Base-by-base conservation (phyloP, 441 rosid species). In the Pelargonium fulgidum region DNA sequence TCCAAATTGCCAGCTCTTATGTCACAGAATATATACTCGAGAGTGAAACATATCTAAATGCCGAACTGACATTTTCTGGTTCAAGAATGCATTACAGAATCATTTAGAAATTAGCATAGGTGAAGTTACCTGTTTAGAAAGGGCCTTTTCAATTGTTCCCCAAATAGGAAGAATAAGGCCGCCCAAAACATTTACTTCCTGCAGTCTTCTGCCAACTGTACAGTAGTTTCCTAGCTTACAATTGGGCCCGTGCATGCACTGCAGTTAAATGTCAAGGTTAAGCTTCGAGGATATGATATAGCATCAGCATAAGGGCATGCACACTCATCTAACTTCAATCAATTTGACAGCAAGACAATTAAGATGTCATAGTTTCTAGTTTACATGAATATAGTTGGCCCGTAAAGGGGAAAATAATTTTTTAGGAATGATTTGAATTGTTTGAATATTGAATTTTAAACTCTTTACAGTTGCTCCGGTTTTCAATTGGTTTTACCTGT, bases 181-280 rank as follows among this genome's bases (percentile, higher is more conserved):
- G 68, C 99, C 99, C 78, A 94, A 84, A 78, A 94, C 90, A 68
- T 89, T 89, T 44, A 94, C 97, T 89, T 92, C 98, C 70, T 94
- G 99, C 71, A 85, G 75, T 81, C 99, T 84, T 81, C 94, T 76
- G 26, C 99, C 99, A 72, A 94, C 98, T 0, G 99, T 92, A 82
- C 99, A 94, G 77, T 77, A 94, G 76, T 77, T 88, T 17, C 90
- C 93, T 4, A 94, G 82, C 82, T 90, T 92, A 82, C 99, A 92
- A 67, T 94, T 94, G 48, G 91, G 96, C 26, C 99, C 99, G 74
- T 94, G 99, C 99, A 94, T 94, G 80, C 99, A 94, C 98, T 94
- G 89, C 83, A 79, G 61, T 64, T 68, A 71, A 45, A 79, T 22
- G 65, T 14, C 41, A 79, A 11, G 67, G 26, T 9, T 19, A 41